Percentiles rank a stretch among this genome's conserved stretches.
Conservation (phyloP, 208 protist genomes). For the Trypanosoma vivax region DNA sequence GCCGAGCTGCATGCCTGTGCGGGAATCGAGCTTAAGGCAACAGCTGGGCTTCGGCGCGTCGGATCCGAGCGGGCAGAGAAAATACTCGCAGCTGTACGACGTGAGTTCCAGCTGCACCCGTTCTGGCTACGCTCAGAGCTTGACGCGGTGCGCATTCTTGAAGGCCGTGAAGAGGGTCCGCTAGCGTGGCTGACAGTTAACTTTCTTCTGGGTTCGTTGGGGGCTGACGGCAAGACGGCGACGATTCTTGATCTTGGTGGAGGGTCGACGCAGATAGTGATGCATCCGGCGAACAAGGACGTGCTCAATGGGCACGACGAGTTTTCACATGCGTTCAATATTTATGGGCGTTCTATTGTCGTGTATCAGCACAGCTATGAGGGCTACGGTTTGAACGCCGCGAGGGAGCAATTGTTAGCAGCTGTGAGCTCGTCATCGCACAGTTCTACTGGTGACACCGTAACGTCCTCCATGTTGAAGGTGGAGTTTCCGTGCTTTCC, state of each 20-base stretch:
- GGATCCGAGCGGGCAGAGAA: constrained; percentile 23
- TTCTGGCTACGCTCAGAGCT: constrained; percentile 43
- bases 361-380: constrained; percentile 84
- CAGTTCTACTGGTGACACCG: not conserved
- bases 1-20: constrained; percentile 32
- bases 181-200: constrained; percentile 84
- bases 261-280: constrained; percentile 76
- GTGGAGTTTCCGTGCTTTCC: constrained; percentile 30
- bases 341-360: constrained; percentile 19
- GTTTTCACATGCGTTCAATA: constrained; percentile 18
- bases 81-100: constrained; percentile 30
- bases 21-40: constrained; percentile 63
- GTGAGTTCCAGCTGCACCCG: constrained; percentile 7
- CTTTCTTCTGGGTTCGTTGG: constrained; percentile 42
- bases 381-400: constrained; percentile 64
- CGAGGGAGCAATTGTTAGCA: constrained; percentile 30
- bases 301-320: constrained; percentile 6
- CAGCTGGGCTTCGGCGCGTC: constrained; percentile 56
- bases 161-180: constrained; percentile 71
- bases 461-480: not conserved
- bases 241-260: constrained; percentile 78
- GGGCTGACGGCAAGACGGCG: constrained; percentile 9
- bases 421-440: constrained; percentile 10
- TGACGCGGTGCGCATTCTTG: constrained; percentile 57
- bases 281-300: constrained; percentile 26